These are phyloP conservation scores for Chaetoceros tenuissimus DNA, from an alignment of 108 stramenopile species.

Conservation along the genomic window DNA sequence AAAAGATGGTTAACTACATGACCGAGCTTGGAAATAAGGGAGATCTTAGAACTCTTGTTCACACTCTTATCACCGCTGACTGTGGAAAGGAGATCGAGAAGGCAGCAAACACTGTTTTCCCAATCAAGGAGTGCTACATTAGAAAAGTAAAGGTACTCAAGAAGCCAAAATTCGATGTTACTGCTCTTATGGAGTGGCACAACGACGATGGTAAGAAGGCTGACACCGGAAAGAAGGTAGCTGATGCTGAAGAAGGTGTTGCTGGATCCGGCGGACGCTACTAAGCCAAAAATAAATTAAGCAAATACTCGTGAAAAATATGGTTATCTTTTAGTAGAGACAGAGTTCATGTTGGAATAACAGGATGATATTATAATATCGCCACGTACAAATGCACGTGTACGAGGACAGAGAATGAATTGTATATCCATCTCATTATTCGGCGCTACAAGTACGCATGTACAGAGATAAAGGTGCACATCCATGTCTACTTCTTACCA, in stretches of 20 bases:
- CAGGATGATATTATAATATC: too few relatives aligned
- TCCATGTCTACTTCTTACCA: too few relatives aligned
- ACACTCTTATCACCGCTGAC: slow-evolving; percentile 92
- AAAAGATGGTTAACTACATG: slow-evolving; percentile 96
- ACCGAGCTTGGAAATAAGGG: slow-evolving; percentile 94
- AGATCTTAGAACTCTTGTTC: slow-evolving; percentile 95
- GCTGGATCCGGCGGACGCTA: slow-evolving; percentile 89
- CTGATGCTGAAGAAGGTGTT: slow-evolving; percentile 52
- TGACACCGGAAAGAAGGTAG: slow-evolving; percentile 73
- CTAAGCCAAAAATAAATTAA: slow-evolving; percentile 10
- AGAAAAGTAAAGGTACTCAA: slow-evolving; percentile 99
- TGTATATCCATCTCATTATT: too few relatives aligned
- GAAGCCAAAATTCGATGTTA: slow-evolving; percentile 99
- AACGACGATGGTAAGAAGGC: slow-evolving; percentile 81
- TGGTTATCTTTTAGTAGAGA: too few relatives aligned
- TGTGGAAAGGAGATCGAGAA: slow-evolving; percentile 92
- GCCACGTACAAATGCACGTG: too few relatives aligned
- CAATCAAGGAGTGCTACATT: slow-evolving; percentile 98
- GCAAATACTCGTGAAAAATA: too few relatives aligned
- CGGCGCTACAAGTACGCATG: too few relatives aligned
- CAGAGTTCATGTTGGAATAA: too few relatives aligned
- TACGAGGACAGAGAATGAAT: too few relatives aligned
- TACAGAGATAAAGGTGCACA: too few relatives aligned
- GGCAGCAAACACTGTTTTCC: slow-evolving; percentile 88
- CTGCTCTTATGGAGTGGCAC: slow-evolving; percentile 99